Base-by-base conservation (phyloP, 139 green algal genomes). In the Spirogloea muscicola region DNA sequence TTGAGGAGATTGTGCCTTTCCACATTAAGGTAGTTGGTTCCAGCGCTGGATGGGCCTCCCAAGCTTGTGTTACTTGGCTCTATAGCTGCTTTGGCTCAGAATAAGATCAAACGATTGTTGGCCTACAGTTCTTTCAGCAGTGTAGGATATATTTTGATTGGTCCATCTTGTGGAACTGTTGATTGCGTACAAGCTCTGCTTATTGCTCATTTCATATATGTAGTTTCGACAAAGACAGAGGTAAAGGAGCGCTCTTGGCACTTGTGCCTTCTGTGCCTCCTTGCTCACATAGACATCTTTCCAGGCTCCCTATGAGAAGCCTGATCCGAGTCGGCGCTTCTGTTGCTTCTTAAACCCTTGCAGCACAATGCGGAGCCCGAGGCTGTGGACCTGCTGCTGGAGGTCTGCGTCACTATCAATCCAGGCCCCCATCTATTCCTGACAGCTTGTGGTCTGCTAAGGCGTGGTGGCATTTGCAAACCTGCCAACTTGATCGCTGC, bases 381-480 rank as follows among this genome's bases (percentile, higher is more conserved):
- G 77, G 95, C 95, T 1, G 94, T 99, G 25, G 95, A 99, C 80
- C 72, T 99, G 61, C 87, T 97, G 60, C 83, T 99, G n/a, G 95
- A 99, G 85, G 94, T 94, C 44, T 37, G 74, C 27, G n/a, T n/a
- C n/a, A n/a, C n/a, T n/a, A n/a, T n/a, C n/a, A n/a, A n/a, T n/a
- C n/a, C n/a, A n/a, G n/a, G n/a, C n/a, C n/a, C n/a, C n/a, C n/a
- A n/a, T n/a, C n/a, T n/a, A n/a, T n/a, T n/a, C n/a, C n/a, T n/a
- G n/a, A n/a, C n/a, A n/a, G n/a, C n/a, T n/a, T n/a, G n/a, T n/a
- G n/a, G n/a, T n/a, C n/a, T n/a, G n/a, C n/a, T n/a, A n/a, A n/a
- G n/a, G n/a, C n/a, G n/a, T n/a, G n/a, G n/a, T n/a, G n/a, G n/a
- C n/a, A n/a, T n/a, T n/a, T n/a, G n/a, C n/a, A n/a, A n/a, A n/a